Percentiles rank a stretch among this genome's conserved stretches.
These are phyloP conservation scores for Cytidiella melzeri DNA, from an alignment of 768 basidiomycete genomes.

Conservation along the genomic window DNA sequence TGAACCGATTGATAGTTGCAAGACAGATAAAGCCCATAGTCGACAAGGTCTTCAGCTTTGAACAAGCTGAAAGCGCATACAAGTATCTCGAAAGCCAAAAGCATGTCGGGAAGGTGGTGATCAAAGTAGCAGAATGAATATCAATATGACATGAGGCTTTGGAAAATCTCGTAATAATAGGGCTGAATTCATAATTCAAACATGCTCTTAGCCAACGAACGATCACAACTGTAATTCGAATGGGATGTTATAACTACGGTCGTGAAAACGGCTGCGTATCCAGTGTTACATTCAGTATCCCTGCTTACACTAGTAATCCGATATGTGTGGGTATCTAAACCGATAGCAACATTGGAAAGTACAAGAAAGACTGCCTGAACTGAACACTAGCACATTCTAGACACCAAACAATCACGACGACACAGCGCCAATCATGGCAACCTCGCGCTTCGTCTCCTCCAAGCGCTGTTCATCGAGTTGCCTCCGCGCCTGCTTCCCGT, in stretches of 20 bases:
- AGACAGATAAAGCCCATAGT: slow-evolving; percentile 45
- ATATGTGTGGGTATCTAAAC: no score
- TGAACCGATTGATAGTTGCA: slow-evolving; percentile 42
- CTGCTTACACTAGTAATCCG: no score
- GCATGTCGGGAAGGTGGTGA: slow-evolving; percentile 59
- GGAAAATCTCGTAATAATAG: not conserved
- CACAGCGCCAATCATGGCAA: not conserved
- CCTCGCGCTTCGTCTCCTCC: not conserved
- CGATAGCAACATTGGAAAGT: no score
- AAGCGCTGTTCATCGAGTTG: slow-evolving; percentile 42
- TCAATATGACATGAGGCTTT: not conserved
- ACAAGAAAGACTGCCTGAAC: no score
- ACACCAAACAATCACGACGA: no score
- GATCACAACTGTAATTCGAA: no score
- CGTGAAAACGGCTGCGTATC: no score
- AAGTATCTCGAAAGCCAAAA: slow-evolving; percentile 45
- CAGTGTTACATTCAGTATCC: no score
- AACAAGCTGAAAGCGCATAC: slow-evolving; percentile 46
- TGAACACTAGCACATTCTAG: no score
- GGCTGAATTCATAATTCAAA: no score
- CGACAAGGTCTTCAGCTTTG: slow-evolving; percentile 54
- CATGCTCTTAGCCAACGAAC: no score
- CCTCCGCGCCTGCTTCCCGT: slow-evolving; percentile 58
- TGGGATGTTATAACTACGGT: no score
- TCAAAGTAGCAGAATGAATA: slow-evolving; percentile 34